Percentiles rank a stretch among this genome's conserved stretches.
These are phyloP conservation scores for Cladosporium sp. DNA, from an alignment of 2,329 filamentous ascomycete genomes.

Conservation along the genomic window DNA sequence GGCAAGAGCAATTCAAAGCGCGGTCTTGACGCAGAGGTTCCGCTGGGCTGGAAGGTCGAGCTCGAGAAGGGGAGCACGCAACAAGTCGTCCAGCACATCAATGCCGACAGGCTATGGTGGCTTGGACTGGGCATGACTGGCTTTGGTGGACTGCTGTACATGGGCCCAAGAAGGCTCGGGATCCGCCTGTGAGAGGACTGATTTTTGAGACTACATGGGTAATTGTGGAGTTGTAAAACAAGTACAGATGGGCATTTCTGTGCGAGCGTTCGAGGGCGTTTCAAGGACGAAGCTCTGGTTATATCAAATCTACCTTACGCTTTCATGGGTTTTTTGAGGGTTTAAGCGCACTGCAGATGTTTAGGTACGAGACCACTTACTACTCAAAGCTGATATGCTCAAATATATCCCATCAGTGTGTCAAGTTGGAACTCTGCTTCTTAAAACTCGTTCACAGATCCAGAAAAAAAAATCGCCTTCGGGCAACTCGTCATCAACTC, in stretches of 20 bases:
- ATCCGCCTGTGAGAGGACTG: slow-evolving; percentile 14
- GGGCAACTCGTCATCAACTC: too few relatives aligned
- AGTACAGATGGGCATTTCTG: not conserved
- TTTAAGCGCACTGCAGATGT: too few relatives aligned
- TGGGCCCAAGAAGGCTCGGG: slow-evolving; percentile 33
- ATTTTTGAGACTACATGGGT: not conserved
- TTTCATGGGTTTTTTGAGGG: too few relatives aligned
- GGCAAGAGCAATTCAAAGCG: slow-evolving; percentile 26
- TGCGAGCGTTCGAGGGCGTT: too few relatives aligned
- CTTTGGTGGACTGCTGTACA: slow-evolving; percentile 43
- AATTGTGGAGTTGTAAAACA: slow-evolving; percentile 1
- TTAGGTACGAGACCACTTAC: too few relatives aligned
- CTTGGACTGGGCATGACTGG: slow-evolving; percentile 43
- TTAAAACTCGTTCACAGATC: too few relatives aligned
- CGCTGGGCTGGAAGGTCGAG: slow-evolving; percentile 35
- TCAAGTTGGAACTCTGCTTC: too few relatives aligned
- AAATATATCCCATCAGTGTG: too few relatives aligned
- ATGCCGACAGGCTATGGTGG: slow-evolving; percentile 46
- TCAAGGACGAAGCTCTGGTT: too few relatives aligned
- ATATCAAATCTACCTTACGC: too few relatives aligned
- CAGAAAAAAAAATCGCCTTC: too few relatives aligned
- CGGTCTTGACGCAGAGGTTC: slow-evolving; percentile 28
- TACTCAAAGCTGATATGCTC: too few relatives aligned
- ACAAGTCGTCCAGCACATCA: slow-evolving; percentile 30
- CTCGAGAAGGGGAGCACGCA: slow-evolving; percentile 20